Evolutionary conservation across 345 rosid species (phyloP), one percentile per base, ranked within the genome.

Genomic region (Arabis hirsuta): DNA sequence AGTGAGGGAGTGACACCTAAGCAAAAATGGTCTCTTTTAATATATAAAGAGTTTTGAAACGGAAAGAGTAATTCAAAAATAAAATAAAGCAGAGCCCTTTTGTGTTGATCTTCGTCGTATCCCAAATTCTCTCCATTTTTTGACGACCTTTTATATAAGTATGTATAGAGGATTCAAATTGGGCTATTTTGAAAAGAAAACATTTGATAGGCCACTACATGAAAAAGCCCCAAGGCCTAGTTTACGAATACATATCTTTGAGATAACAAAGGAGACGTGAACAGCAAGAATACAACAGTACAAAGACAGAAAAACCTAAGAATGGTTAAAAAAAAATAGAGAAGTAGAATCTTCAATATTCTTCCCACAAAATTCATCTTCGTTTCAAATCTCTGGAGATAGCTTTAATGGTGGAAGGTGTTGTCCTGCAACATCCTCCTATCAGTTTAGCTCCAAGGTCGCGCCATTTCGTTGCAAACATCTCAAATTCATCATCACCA

Each of bases 341-440:
- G 5, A 31, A 50, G 41, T 36, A 59, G 47, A 54, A 60, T 54
- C 27, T 53, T 63, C 13, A 41, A 62, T 56, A 55, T 45, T 60
- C 65, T 69, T 69, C 66, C 22, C 44, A 43, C 12, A n/a, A 29
- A 61, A 68, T 26, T 76, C 72, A 63, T 76, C 77, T 73, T 43
- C 61, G 65, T 72, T 82, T 88, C 62, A 92, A 67, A 68, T 80
- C 89, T 52, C 76, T 87, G 12, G 84, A 84, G 76, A 92, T 79
- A 67, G 96, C 89, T 68, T 39, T 73, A 69, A 88, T 79, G 13
- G 96, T 90, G 13, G 90, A 79, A 46, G 96, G 96, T 14, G 96
- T 85, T 55, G 96, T 92, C 31, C 91, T 75, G 24, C 96, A 92
- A 69, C 98, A 92, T 52, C 96, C 98, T 12, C 98, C 96, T 0